A percentile compares a stretch with the other conserved stretches of the same genome.
These are phyloP conservation scores for Diversispora epigaea DNA, from an alignment of 192 early-diverging fungal genomes.

Conservation along the genomic window DNA sequence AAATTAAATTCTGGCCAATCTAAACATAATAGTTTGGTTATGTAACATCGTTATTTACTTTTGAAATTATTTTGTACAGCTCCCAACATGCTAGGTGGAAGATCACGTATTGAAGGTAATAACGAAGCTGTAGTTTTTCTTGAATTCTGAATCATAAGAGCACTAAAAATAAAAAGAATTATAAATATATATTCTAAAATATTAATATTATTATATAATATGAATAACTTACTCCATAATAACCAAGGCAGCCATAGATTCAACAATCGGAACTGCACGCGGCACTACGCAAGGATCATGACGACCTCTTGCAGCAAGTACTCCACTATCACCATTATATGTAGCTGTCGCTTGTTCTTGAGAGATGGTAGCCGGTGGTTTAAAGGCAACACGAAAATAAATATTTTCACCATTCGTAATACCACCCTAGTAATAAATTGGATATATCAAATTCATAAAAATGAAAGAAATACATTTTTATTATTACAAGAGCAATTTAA, in stretches of 20 bases:
- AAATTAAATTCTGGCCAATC: too few relatives aligned
- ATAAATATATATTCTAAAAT: background rate
- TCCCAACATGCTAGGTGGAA: slow-evolving; percentile 33
- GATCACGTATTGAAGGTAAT: slow-evolving; percentile 49
- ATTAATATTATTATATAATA: background rate
- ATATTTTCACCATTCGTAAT: slow-evolving; percentile 95
- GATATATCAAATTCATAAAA: slow-evolving; percentile 14
- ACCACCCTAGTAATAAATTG: slow-evolving; percentile 61
- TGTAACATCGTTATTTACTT: too few relatives aligned
- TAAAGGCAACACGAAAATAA: slow-evolving; percentile 98
- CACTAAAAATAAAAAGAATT: slow-evolving; percentile 32
- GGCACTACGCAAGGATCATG: slow-evolving; percentile 98
- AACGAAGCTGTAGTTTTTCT: slow-evolving; percentile 52
- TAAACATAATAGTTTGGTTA: too few relatives aligned
- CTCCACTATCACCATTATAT: slow-evolving; percentile 79
- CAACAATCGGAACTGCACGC: slow-evolving; percentile 95
- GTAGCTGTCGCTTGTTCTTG: slow-evolving; percentile 86
- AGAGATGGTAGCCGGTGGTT: slow-evolving; percentile 94
- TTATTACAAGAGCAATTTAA: background rate
- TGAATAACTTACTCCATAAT: slow-evolving; percentile 78
- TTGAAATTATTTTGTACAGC: background rate
- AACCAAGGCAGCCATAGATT: slow-evolving; percentile 90
- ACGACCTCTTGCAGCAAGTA: slow-evolving; percentile 86
- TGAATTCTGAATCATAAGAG: slow-evolving; percentile 62
- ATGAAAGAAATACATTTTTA: background rate